These are phyloP conservation scores for Eurotiales sp. DNA, from an alignment of 2,329 filamentous ascomycete species.

Conservation along the genomic window DNA sequence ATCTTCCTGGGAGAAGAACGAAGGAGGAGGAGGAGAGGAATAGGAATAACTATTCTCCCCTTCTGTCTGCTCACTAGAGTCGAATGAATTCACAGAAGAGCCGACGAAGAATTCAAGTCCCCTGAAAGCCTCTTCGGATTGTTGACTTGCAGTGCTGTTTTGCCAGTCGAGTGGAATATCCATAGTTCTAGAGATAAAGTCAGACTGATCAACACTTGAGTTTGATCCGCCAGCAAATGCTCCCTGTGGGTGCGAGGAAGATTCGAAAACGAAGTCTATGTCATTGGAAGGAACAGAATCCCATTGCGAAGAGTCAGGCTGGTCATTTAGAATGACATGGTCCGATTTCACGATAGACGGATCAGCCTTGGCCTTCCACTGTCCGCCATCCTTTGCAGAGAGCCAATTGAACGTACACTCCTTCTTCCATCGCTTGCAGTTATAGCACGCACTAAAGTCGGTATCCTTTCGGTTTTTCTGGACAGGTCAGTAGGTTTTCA, in stretches of 20 bases:
- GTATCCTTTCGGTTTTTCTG: conserved; percentile 17
- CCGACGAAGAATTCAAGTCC: background rate
- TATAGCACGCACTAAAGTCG: conserved; percentile 32
- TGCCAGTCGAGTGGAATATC: conserved; percentile 5
- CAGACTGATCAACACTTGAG: background rate
- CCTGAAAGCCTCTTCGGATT: conserved; percentile 1
- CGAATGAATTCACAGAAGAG: background rate
- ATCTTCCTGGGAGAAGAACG: background rate
- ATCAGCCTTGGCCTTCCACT: background rate
- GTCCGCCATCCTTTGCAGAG: conserved; percentile 23
- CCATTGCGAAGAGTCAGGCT: background rate
- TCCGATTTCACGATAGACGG: conserved; percentile 2
- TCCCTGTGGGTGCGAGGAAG: background rate
- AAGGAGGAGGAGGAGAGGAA: too few relatives aligned
- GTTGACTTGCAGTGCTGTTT: background rate
- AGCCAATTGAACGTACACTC: conserved; percentile 46
- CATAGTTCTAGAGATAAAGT: background rate
- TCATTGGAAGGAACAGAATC: conserved; percentile 6
- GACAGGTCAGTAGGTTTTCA: background rate
- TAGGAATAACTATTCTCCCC: background rate
- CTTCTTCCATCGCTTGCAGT: conserved; percentile 44
- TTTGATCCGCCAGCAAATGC: background rate
- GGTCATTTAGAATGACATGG: background rate
- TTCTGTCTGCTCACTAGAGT: background rate
- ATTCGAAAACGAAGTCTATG: background rate